These are phyloP conservation scores for Trametes pubescens DNA, from an alignment of 1,284 basidiomycete genomes.

Conservation along the genomic window DNA sequence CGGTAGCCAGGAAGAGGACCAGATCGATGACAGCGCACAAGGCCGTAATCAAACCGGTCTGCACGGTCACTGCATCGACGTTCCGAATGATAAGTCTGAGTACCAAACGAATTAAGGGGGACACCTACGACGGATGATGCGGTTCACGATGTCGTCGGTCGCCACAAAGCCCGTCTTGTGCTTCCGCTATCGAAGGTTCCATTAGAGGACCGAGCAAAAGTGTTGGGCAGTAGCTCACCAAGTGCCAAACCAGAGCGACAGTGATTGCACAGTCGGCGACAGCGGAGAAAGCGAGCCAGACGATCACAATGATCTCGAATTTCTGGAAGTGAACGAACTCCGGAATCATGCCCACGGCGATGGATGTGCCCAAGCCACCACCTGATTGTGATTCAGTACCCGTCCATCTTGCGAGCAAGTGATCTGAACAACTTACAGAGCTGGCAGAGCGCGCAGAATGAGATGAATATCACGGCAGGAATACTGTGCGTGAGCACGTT, in stretches of 20 bases:
- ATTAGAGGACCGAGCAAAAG: conserved; percentile 10
- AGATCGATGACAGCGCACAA: conserved; percentile 44
- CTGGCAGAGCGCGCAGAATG: conserved; percentile 41
- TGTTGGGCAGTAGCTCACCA: conserved; percentile 28
- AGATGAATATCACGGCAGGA: conserved; percentile 38
- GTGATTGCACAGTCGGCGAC: conserved; percentile 45
- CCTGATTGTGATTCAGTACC: conserved; percentile 29
- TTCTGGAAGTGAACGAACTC: conserved; percentile 47
- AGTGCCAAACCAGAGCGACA: conserved; percentile 43
- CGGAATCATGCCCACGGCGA: conserved; percentile 46
- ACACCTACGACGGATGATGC: conserved; percentile 52
- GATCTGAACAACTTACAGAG: conserved; percentile 38
- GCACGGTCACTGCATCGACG: conserved; percentile 43
- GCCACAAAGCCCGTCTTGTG: conserved; percentile 49
- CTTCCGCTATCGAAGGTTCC: conserved; percentile 40
- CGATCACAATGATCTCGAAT: conserved; percentile 47
- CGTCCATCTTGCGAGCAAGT: neutral
- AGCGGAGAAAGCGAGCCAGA: conserved; percentile 46
- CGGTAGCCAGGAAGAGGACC: conserved; percentile 42
- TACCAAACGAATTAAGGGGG: neutral
- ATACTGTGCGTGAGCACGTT: conserved; percentile 46
- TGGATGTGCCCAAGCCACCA: conserved; percentile 46
- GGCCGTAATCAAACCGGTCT: conserved; percentile 46
- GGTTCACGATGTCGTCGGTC: conserved; percentile 48
- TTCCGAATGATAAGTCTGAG: neutral